Evolutionary conservation across 257 asterid genomes (phyloP), one percentile per base, ranked within the genome.

Genomic region (Thymus mandschuricus): DNA sequence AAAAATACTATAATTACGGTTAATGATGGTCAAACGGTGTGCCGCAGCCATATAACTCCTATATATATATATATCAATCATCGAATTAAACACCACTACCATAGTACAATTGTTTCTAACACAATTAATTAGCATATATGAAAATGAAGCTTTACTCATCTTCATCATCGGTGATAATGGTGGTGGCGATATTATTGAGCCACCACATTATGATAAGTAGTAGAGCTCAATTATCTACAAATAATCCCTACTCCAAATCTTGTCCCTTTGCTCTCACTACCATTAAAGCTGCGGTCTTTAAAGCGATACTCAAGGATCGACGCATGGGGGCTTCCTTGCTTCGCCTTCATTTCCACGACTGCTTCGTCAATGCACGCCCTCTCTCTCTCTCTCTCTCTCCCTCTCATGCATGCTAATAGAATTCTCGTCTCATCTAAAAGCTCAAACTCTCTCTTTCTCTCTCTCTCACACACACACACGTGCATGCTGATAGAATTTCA

Each of bases 261-360:
- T 88, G 96, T 64, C 90, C 96, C 0, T 64, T 3, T 48, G 92
- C 92, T 60, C 84, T 81, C 44, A 33, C 71, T 74, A 84, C 81
- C 40, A 83, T 88, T 61, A 80, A 71, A 70, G 46, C 60, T 3
- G 74, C 55, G 0, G 88, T 86, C 27, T 44, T 50, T 1, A 75
- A 38, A 21, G 86, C 87, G 8, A 77, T 86, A 4, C 49, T 48
- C 11, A 83, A 81, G 65, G 96, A 88, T 60, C 86, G 69, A 15
- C 92, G 96, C 73, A 81, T 86, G 84, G 96, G 83, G 3, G 90
- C 92, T 10, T 86, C 90, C 1, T 74, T 88, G 58, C 90, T 88
- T 5, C 95, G 95, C 50, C 92, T 88, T 38, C 92, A 88, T 75
- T 88, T 88, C 45, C 95, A 88, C 7, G 95, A 88, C 30, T 88